These are phyloP conservation scores for Letharia columbiana DNA, from an alignment of 495 filamentous ascomycete species.

Conservation along the genomic window DNA sequence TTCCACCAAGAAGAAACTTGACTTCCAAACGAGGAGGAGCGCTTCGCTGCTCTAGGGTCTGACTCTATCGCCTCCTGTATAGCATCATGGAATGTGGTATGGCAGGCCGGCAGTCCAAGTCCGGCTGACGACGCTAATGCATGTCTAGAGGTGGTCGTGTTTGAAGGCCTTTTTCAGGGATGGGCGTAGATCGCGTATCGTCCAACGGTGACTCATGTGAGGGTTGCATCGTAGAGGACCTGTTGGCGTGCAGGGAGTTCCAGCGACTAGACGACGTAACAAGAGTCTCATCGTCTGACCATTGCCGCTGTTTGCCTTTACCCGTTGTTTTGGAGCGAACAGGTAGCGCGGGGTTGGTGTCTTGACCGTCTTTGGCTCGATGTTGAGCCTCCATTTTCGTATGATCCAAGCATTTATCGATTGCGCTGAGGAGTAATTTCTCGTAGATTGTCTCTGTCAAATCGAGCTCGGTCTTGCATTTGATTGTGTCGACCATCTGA, in stretches of 20 bases:
- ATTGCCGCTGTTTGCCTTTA: background rate
- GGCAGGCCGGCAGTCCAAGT: background rate
- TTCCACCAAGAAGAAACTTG: background rate
- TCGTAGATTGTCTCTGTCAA: background rate
- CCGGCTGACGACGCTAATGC: background rate
- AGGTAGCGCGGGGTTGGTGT: background rate
- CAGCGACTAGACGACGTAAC: background rate
- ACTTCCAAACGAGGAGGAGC: background rate
- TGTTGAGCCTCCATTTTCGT: background rate
- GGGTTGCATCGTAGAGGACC: background rate
- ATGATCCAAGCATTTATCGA: background rate
- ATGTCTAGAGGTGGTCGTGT: background rate
- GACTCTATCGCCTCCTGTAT: background rate
- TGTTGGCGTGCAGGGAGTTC: background rate
- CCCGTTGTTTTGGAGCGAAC: background rate
- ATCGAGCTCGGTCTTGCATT: background rate
- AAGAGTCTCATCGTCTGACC: background rate
- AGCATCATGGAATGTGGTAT: background rate
- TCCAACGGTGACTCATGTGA: background rate
- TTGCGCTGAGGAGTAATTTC: background rate
- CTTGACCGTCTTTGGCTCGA: background rate
- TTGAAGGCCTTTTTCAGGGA: background rate
- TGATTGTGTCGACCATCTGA: background rate
- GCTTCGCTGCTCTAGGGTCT: background rate
- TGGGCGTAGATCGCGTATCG: background rate